These are phyloP conservation scores for Fusarium denticulatum DNA, from an alignment of 2,329 filamentous ascomycete genomes.

Conservation along the genomic window DNA sequence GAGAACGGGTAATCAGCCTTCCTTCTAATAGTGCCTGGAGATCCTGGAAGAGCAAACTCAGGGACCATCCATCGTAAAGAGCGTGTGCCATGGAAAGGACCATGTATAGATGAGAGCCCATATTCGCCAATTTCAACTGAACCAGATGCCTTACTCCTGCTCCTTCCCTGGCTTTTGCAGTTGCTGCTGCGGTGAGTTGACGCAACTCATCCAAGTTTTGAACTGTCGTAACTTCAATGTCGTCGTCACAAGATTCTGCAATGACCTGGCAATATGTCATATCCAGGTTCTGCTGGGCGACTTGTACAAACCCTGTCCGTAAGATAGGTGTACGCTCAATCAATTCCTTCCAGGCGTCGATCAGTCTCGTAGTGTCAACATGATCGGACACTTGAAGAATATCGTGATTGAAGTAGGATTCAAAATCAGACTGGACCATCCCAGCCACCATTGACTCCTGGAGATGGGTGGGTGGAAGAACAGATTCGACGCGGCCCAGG, in stretches of 20 bases:
- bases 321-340: constrained; percentile 73
- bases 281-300: constrained; percentile 68
- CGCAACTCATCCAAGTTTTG: constrained; percentile 48
- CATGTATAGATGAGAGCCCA: constrained; percentile 53
- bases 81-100: constrained; percentile 84
- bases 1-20: constrained; percentile 52
- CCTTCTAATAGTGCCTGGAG: constrained; percentile 71
- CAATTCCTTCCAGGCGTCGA: constrained; percentile 69
- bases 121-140: constrained; percentile 57
- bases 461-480: constrained; percentile 81
- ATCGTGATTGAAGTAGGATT: constrained; percentile 87
- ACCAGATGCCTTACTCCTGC: constrained; percentile 55
- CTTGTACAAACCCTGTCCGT: constrained; percentile 75
- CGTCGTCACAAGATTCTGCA: constrained; percentile 35
- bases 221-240: constrained; percentile 40
- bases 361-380: constrained; percentile 66
- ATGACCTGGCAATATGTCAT: constrained; percentile 62
- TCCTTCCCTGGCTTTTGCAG: constrained; percentile 48
- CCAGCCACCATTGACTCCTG: constrained; percentile 89
- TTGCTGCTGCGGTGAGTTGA: constrained; percentile 51
- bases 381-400: constrained; percentile 68
- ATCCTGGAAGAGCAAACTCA: constrained; percentile 77
- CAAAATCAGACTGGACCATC: constrained; percentile 79
- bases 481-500: constrained; percentile 59
- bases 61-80: constrained; percentile 89